Base-by-base conservation (phyloP, 345 rosid genomes). In the Populus tremula region DNA sequence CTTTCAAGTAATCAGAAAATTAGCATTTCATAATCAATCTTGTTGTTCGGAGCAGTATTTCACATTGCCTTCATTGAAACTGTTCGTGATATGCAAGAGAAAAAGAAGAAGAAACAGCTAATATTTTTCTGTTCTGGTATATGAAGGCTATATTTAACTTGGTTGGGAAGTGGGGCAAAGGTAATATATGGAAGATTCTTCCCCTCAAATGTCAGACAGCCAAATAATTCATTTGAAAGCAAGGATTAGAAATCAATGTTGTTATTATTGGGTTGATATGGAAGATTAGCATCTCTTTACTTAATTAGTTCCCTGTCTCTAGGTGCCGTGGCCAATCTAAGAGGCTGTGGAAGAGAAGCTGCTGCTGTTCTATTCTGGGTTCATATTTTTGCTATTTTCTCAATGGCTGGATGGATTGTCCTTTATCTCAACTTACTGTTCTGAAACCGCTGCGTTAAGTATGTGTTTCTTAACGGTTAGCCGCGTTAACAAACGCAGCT, bases 331-430 rank as follows among this genome's bases (percentile, higher is more conserved):
- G 96, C 99, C 9, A 96, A 82, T 86, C 88, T 96, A 50, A 87
- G 98, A 73, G 99, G 99, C 27, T 96, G 99, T 25, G 99, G 99
- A 64, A 90, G 90, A 77, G 99, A 96, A 76, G 91, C 98, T 23
- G 99, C 98, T n/a, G 96, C 98, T 35, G 91, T 92, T 39, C 82
- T 96, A 74, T 96, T 96, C 80, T 96, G 98, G 99, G 98, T 96
- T 82, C 99, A 96, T 79, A 92, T 96, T 73, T 96, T 96, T 74
- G 97, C 98, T 1, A 74, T 91, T 74, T 70, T 96, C 78, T 90
- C 99, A 65, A 94, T 94, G 98, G 99, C 98, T 38, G 97, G 88
- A 77, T 96, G 98, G 99, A 82, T 96, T 72, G 83, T 90, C n/a
- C 93, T 96, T 31, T 96, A 87, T 82, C 87, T 96, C 81, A 90